A percentile compares a stretch with the other conserved stretches of the same genome.
Evolutionary conservation across 1,139 yeast genomes (phyloP).

Genomic region (Scheffersomyces parashehatae): DNA sequence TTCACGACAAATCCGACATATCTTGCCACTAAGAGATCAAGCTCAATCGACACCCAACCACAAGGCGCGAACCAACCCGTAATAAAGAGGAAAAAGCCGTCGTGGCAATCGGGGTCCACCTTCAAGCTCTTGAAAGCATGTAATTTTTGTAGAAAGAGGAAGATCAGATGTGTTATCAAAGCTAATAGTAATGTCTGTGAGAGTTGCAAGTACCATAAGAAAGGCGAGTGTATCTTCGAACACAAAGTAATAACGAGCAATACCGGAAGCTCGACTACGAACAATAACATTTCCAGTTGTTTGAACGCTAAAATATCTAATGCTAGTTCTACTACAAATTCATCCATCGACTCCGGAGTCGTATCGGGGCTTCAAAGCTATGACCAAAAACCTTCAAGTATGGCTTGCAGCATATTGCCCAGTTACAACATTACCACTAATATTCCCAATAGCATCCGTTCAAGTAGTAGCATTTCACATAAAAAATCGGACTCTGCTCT

Average conservation of each 20-base stretch:
- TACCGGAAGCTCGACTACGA: background rate
- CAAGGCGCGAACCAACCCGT: too few relatives aligned
- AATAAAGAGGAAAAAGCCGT: background rate
- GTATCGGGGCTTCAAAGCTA: background rate
- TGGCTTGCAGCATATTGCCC: too few relatives aligned
- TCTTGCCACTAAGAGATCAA: background rate
- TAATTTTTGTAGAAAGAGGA: constrained; percentile 10
- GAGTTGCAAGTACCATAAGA: constrained; percentile 14
- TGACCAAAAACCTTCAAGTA: too few relatives aligned
- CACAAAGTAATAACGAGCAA: constrained; percentile 13
- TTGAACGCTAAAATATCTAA: too few relatives aligned
- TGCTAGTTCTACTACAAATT: too few relatives aligned
- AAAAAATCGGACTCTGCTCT: too few relatives aligned
- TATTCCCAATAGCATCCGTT: too few relatives aligned
- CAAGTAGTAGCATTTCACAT: too few relatives aligned
- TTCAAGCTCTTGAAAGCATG: constrained; percentile 3
- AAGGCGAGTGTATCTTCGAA: constrained; percentile 18
- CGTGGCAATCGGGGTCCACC: background rate
- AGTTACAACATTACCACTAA: too few relatives aligned
- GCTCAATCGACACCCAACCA: too few relatives aligned
- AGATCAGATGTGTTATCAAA: constrained; percentile 18
- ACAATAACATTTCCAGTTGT: background rate
- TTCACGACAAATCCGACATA: background rate
- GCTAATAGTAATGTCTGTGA: constrained; percentile 14
- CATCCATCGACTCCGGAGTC: background rate